phyloP scores from a whole-genome alignment of 768 basidiomycete genomes.

The Boletus coccyginus region DNA sequence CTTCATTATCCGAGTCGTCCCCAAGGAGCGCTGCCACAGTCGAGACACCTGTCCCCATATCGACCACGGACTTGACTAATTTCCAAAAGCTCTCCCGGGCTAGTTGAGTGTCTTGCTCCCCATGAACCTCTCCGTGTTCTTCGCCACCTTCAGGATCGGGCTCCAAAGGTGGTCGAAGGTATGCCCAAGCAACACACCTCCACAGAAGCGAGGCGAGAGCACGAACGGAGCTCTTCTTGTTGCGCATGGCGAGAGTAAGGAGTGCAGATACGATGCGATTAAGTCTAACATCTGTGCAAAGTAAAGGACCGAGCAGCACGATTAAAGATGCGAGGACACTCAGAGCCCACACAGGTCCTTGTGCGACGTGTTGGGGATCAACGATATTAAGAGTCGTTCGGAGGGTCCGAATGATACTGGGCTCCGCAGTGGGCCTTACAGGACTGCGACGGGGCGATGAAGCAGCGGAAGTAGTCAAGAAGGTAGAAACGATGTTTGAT shows the following conservation, averaged over 20 bases:
- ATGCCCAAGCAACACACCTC: constrained; percentile 65
- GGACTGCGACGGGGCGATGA: constrained; percentile 39
- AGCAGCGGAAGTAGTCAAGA: constrained; percentile 41
- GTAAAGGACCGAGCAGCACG: constrained; percentile 58
- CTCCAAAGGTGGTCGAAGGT: constrained; percentile 50
- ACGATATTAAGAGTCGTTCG: constrained; percentile 55
- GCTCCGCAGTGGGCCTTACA: constrained; percentile 38
- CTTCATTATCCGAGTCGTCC: constrained; percentile 38
- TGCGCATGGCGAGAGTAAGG: constrained; percentile 53
- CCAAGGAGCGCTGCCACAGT: constrained; percentile 55
- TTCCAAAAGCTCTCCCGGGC: constrained; percentile 44
- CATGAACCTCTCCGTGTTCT: constrained; percentile 10
- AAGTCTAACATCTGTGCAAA: constrained; percentile 44
- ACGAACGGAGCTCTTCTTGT: constrained; percentile 63
- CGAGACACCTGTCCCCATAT: constrained; percentile 57
- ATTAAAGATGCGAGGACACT: constrained; percentile 64
- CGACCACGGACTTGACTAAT: constrained; percentile 49
- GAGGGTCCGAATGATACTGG: constrained; percentile 60
- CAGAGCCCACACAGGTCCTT: constrained; percentile 78
- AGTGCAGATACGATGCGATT: constrained; percentile 48
- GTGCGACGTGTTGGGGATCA: constrained; percentile 60
- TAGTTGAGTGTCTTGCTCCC: constrained; percentile 25
- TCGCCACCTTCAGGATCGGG: constrained; percentile 24
- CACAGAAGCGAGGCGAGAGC: constrained; percentile 60
- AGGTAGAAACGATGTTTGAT: constrained; percentile 45